phyloP scores from a whole-genome alignment of 2,329 filamentous ascomycete genomes.

The Tolypocladium guangdongense region DNA sequence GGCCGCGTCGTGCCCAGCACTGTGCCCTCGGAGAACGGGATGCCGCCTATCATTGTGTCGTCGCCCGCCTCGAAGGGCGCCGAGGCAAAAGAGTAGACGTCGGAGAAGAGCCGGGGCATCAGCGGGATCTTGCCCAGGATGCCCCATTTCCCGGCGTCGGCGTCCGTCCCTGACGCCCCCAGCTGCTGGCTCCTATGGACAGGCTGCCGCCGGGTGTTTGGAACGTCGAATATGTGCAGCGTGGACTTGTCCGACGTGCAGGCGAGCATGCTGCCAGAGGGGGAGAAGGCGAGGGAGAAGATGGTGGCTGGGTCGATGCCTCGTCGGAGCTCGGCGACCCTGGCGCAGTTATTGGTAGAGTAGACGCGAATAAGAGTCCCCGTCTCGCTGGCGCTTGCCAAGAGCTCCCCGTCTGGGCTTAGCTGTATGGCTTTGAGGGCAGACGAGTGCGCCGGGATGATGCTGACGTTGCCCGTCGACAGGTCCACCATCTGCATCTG shows the following conservation, averaged over 20 bases:
- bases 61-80: conserved; percentile 75
- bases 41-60: conserved; percentile 42
- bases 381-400: conserved; percentile 85
- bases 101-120: conserved; percentile 78
- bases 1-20: conserved; percentile 45
- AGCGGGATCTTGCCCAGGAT: conserved; percentile 73
- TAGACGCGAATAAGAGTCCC: conserved; percentile 86
- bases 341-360: conserved; percentile 67
- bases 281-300: conserved; percentile 81
- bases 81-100: conserved; percentile 76
- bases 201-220: conserved; percentile 36
- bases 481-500: conserved; percentile 85
- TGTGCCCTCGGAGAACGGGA: conserved; percentile 30
- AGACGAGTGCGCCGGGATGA: conserved; percentile 82
- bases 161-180: conserved; percentile 19
- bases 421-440: conserved; percentile 68
- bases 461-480: conserved; percentile 70
- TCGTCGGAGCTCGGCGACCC: conserved; percentile 72
- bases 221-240: conserved; percentile 85
- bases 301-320: conserved; percentile 83
- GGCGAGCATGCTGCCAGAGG: conserved; percentile 67
- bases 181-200: conserved; percentile 20
- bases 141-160: conserved; percentile 68
- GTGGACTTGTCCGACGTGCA: conserved; percentile 96
- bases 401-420: conserved; percentile 65